These are phyloP conservation scores for Xylariaceae sp. DNA, from an alignment of 2,329 filamentous ascomycete genomes.

Conservation along the genomic window DNA sequence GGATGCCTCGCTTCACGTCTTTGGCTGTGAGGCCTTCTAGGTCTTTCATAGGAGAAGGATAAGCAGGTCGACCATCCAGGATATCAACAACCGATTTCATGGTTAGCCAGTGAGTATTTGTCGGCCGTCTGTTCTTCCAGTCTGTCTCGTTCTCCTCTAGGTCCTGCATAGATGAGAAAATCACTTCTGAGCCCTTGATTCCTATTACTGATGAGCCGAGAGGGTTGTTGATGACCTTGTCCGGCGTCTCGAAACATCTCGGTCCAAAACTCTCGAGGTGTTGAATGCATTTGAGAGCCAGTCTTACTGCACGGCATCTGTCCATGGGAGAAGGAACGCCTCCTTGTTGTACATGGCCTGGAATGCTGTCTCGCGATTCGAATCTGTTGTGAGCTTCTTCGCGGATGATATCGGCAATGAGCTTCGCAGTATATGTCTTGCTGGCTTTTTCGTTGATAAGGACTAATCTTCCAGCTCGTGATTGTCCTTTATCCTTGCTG, in stretches of 20 bases:
- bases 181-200: conserved; percentile 82
- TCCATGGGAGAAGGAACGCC: conserved; percentile 95
- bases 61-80: conserved; percentile 66
- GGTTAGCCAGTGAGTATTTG: conserved; percentile 77
- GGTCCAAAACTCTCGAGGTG: conserved; percentile 77
- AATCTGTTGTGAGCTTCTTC: conserved; percentile 90
- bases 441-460: conserved; percentile 96
- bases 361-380: conserved; percentile 86
- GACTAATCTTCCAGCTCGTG: conserved; percentile 86
- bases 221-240: conserved; percentile 69
- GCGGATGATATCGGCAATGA: conserved; percentile 93
- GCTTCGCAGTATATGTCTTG: conserved; percentile 83
- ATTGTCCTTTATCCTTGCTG: conserved; percentile 77
- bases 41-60: conserved; percentile 46
- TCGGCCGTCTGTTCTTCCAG: conserved; percentile 85
- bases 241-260: conserved; percentile 49
- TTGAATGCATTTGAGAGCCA: conserved; percentile 92
- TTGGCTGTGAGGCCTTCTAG: conserved; percentile 54
- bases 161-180: conserved; percentile 77
- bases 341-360: conserved; percentile 91
- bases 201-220: conserved; percentile 80
- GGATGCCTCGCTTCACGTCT: conserved; percentile 55
- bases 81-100: conserved; percentile 81
- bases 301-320: conserved; percentile 81
- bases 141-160: conserved; percentile 85